Percentiles rank a stretch among this genome's conserved stretches.
Evolutionary conservation across 768 basidiomycete genomes (phyloP).

Genomic region (Tricholomella constricta): DNA sequence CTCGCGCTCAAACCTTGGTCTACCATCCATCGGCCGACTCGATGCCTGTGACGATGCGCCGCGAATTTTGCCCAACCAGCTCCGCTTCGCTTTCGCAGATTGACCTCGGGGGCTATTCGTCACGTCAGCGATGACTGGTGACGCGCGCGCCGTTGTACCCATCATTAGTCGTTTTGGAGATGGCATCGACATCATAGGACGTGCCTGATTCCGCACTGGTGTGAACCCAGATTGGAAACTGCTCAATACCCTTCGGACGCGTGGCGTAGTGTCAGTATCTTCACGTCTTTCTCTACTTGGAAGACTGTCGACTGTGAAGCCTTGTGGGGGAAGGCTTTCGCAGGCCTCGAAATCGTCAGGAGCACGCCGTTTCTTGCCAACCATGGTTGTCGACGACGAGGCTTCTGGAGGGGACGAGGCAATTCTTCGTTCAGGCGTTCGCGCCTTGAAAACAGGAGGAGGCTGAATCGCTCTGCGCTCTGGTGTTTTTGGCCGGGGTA

Average conservation of each 20-base stretch:
- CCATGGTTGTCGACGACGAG: slow-evolving; percentile 38
- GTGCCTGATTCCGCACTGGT: slow-evolving; percentile 58
- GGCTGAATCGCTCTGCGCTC: slow-evolving; percentile 39
- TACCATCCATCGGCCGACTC: slow-evolving; percentile 18
- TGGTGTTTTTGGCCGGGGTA: slow-evolving; percentile 54
- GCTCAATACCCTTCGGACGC: slow-evolving; percentile 59
- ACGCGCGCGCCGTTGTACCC: slow-evolving; percentile 26
- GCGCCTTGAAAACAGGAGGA: slow-evolving; percentile 50
- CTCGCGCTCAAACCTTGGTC: slow-evolving; percentile 19
- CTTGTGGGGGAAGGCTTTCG: slow-evolving; percentile 61
- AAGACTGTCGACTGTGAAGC: slow-evolving; percentile 58
- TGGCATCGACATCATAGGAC: slow-evolving; percentile 39
- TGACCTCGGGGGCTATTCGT: slow-evolving; percentile 63
- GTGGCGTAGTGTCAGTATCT: slow-evolving; percentile 48
- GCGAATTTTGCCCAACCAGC: slow-evolving; percentile 75
- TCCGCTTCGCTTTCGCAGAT: slow-evolving; percentile 54
- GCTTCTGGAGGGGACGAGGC: slow-evolving; percentile 24
- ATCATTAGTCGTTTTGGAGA: slow-evolving; percentile 52
- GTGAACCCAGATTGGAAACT: slow-evolving; percentile 71
- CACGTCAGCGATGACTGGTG: slow-evolving; percentile 54
- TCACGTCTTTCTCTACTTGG: slow-evolving; percentile 39
- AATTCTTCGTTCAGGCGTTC: slow-evolving; percentile 47
- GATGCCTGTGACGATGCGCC: slow-evolving; percentile 39
- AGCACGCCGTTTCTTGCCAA: slow-evolving; percentile 72
- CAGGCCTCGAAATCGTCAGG: slow-evolving; percentile 75